These are phyloP conservation scores for Yarrowia porcina DNA, from an alignment of 805 yeast species.

Conservation along the genomic window DNA sequence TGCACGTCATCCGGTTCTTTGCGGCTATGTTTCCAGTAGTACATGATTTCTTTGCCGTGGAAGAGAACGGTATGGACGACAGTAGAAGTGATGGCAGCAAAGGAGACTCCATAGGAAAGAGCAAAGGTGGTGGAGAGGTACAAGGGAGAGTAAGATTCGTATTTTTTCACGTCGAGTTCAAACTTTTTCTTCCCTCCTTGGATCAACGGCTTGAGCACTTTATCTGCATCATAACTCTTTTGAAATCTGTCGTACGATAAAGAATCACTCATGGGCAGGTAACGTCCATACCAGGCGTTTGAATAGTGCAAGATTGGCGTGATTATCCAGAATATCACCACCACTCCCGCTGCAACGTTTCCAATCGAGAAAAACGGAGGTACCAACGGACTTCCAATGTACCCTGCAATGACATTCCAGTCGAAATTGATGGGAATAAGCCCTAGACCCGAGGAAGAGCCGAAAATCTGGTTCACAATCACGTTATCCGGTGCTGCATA, in stretches of 20 bases:
- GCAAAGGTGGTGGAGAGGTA: conserved; percentile 57
- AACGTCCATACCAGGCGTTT: conserved; percentile 57
- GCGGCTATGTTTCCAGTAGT: conserved; percentile 47
- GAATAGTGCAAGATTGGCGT: conserved; percentile 53
- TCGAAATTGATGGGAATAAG: conserved; percentile 65
- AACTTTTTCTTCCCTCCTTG: conserved; percentile 29
- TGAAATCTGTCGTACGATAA: conserved; percentile 53
- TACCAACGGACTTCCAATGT: conserved; percentile 59
- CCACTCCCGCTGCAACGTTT: conserved; percentile 47
- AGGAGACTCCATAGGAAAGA: conserved; percentile 57
- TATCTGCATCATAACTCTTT: conserved; percentile 48
- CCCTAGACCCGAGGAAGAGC: conserved; percentile 60
- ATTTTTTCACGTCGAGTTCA: conserved; percentile 47
- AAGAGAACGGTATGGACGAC: conserved; percentile 55
- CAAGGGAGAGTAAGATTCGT: conserved; percentile 60
- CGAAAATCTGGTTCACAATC: conserved; percentile 63
- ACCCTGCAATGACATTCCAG: conserved; percentile 59
- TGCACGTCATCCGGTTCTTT: conserved; percentile 49
- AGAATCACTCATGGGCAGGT: conserved; percentile 54
- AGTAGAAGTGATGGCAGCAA: conserved; percentile 63
- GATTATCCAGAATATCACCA: conserved; percentile 52
- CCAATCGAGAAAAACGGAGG: conserved; percentile 53
- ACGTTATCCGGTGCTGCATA: conserved; percentile 63
- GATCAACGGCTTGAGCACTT: conserved; percentile 42
- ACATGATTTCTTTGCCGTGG: conserved; percentile 54